These are phyloP conservation scores for Lycium ferocissimum DNA, from an alignment of 257 asterid genomes.

Conservation along the genomic window DNA sequence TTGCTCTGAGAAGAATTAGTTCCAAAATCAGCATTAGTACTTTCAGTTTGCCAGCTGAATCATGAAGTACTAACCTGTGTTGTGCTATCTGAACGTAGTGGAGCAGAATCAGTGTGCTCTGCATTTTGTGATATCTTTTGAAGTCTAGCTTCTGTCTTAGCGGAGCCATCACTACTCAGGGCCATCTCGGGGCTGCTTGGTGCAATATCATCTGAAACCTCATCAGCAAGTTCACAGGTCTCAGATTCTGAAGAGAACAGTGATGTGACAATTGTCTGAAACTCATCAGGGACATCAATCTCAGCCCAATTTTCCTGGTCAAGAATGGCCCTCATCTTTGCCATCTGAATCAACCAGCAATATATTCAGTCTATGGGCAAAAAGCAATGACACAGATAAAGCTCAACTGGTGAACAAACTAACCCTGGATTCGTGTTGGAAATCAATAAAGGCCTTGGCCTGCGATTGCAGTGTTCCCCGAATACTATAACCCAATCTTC, in stretches of 20 bases:
- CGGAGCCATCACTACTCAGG: slow-evolving; percentile 53
- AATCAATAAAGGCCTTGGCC: slow-evolving; percentile 90
- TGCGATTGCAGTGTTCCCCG: slow-evolving; percentile 97
- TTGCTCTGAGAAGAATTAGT: slow-evolving; percentile 57
- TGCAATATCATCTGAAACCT: slow-evolving; percentile 45
- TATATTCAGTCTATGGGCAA: slow-evolving; percentile 37
- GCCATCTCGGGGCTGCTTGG: slow-evolving; percentile 46
- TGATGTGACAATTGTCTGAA: slow-evolving; percentile 76
- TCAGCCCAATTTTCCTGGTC: slow-evolving; percentile 99
- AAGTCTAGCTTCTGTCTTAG: slow-evolving; percentile 48
- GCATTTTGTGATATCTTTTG: slow-evolving; percentile 25
- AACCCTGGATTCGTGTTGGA: slow-evolving; percentile 96
- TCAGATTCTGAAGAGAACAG: slow-evolving; percentile 59
- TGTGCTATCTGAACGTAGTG: slow-evolving; percentile 43
- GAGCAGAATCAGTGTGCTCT: slow-evolving; percentile 51
- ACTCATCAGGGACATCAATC: slow-evolving; percentile 95
- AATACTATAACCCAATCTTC: slow-evolving; percentile 97
- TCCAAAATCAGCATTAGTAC: slow-evolving; percentile 59
- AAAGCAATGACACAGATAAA: neutral
- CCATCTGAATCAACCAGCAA: slow-evolving; percentile 66
- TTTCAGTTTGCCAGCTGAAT: slow-evolving; percentile 51
- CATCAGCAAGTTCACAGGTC: slow-evolving; percentile 51
- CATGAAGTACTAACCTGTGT: slow-evolving; percentile 50
- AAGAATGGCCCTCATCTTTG: slow-evolving; percentile 90
- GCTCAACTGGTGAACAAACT: slow-evolving; percentile 47